Percentiles rank a stretch among this genome's conserved stretches.
These are phyloP conservation scores for Dioscorea cayenensis DNA, from an alignment of 116 monocot species.

Conservation along the genomic window DNA sequence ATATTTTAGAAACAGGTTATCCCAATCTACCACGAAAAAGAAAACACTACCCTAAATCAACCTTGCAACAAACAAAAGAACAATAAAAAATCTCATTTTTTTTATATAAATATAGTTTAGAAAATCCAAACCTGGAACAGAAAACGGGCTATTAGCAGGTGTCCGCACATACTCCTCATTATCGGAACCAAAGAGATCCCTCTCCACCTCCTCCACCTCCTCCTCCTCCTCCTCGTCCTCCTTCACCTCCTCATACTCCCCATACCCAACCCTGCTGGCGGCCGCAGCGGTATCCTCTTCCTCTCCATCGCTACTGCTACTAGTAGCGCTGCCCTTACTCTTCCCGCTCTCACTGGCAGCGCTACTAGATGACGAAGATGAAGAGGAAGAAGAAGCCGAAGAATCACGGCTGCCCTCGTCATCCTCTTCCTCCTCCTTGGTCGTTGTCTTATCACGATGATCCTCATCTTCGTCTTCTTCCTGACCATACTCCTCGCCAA, in stretches of 20 bases:
- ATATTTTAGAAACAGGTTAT: too few species aligned
- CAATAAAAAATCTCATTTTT: not conserved
- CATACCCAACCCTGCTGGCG: not conserved
- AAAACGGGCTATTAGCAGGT: slow-evolving; percentile 45
- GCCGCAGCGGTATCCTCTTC: slow-evolving; percentile 11
- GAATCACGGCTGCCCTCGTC: slow-evolving; percentile 29
- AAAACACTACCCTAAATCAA: not conserved
- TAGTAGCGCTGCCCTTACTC: slow-evolving; percentile 9
- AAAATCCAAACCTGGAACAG: slow-evolving; percentile 56
- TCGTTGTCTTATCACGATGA: not conserved
- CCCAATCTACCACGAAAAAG: too few species aligned
- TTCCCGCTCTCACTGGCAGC: slow-evolving; percentile 14
- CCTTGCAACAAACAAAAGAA: not conserved
- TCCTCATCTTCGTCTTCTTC: slow-evolving; percentile 40
- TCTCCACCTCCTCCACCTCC: slow-evolving; percentile 46
- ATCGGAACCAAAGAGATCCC: slow-evolving; percentile 87
- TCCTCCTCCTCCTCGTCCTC: slow-evolving; percentile 38
- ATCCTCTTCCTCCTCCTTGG: slow-evolving; percentile 13
- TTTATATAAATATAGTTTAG: not conserved
- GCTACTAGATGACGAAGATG: slow-evolving; percentile 40
- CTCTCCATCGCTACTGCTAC: slow-evolving; percentile 14
- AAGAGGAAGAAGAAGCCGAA: slow-evolving; percentile 56
- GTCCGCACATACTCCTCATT: slow-evolving; percentile 79
- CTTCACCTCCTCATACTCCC: slow-evolving; percentile 19
- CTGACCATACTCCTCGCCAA: slow-evolving; percentile 48